Conservation (phyloP, 805 yeast species). For the Barnettozyma californica region DNA sequence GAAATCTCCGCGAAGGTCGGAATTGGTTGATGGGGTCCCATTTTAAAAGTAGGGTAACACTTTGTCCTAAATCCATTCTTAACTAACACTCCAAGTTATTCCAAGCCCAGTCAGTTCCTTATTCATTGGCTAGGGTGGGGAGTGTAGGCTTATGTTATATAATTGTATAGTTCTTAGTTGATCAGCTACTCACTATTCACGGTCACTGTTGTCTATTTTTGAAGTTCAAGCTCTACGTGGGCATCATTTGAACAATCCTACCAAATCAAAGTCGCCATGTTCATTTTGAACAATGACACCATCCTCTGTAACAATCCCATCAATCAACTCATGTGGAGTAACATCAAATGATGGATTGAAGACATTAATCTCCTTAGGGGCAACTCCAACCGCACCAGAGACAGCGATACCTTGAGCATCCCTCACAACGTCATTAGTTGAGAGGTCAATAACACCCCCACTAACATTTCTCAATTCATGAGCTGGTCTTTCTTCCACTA, state of each 20-base stretch:
- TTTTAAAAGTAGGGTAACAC: not conserved
- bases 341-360: conserved; percentile 98
- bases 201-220: too few relatives aligned
- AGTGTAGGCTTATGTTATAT: too few relatives aligned
- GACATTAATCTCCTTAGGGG: conserved; percentile 78
- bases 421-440: conserved; percentile 24
- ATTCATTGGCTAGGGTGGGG: too few relatives aligned
- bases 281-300: conserved; percentile 46
- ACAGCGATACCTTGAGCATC: conserved; percentile 27
- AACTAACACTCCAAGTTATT: too few relatives aligned
- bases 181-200: too few relatives aligned
- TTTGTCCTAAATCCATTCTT: too few relatives aligned
- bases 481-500: conserved; percentile 83
- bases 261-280: conserved; percentile 47
- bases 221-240: not conserved
- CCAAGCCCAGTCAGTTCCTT: too few relatives aligned
- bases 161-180: too few relatives aligned
- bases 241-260: conserved; percentile 9
- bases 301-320: conserved; percentile 85
- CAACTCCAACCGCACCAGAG: conserved; percentile 59
- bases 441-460: conserved; percentile 51
- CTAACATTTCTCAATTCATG: conserved; percentile 70
- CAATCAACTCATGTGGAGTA: conserved; percentile 78
- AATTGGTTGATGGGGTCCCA: too few relatives aligned
- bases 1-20: conserved; percentile 2